phyloP scores from a whole-genome alignment of 345 rosid genomes.

The Corchorus capsularis region DNA sequence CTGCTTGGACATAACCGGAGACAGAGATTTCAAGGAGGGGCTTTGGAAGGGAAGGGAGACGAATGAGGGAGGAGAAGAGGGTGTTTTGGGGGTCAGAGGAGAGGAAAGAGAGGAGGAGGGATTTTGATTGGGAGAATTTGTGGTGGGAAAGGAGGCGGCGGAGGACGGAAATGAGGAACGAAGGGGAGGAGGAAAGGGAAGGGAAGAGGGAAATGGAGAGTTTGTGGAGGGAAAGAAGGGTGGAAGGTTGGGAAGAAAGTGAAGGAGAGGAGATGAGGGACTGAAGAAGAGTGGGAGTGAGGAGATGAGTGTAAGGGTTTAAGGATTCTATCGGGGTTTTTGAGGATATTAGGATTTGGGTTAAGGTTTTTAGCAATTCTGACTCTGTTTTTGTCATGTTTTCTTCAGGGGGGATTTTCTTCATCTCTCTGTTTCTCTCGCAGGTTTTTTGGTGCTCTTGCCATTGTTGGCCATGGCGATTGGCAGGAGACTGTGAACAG shows the following conservation, averaged over 20 bases:
- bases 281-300: constrained; percentile 51
- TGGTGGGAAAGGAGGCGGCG: constrained; percentile 53
- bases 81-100: constrained; percentile 42
- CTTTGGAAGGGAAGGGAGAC: constrained; percentile 40
- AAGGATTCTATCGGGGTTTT: constrained; percentile 45
- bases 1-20: constrained; percentile 56
- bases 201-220: constrained; percentile 53
- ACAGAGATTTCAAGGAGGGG: constrained; percentile 62
- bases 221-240: constrained; percentile 61
- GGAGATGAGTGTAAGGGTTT: constrained; percentile 44
- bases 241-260: constrained; percentile 43
- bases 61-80: constrained; percentile 52
- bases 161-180: constrained; percentile 62
- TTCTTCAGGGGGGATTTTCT: too few species aligned
- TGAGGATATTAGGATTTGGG: constrained; percentile 42
- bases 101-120: constrained; percentile 63
- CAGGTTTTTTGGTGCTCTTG: background rate
- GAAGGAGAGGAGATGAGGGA: constrained; percentile 57
- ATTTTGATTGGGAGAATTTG: constrained; percentile 66
- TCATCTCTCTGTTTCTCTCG: background rate
- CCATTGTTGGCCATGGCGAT: too few species aligned
- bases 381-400: constrained; percentile 21
- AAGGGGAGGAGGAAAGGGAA: constrained; percentile 35
- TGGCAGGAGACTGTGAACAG: too few species aligned
- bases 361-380: constrained; percentile 42